Base-by-base conservation (phyloP, 768 basidiomycete species). In the Hemileccinum rubropunctum region DNA sequence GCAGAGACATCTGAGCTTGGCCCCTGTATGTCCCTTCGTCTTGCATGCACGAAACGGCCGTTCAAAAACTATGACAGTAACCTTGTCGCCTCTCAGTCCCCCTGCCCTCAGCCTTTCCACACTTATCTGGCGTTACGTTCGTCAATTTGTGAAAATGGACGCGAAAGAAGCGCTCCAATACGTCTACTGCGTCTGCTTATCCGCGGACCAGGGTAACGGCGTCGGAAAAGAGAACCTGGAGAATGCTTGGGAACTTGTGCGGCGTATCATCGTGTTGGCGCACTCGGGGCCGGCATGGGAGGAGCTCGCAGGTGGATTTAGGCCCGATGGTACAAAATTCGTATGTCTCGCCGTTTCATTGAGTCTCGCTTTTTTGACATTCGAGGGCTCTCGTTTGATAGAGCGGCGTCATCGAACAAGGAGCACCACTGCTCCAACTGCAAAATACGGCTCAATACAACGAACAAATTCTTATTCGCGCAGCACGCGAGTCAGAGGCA, bases 141-240 rank as follows among this genome's bases (percentile, higher is more conserved):
- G 92, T 32, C 88, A 87, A 52, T 97, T 98, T 64, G 89, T 88
- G 23, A 90, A 87, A 70, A 82, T 91, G 78, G 95, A 97, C 58
- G 88, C 95, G 0, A 86, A 88, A 61, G 91, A 95, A 60, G 95
- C 95, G 0, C 71, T 99, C 44, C 94, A 99, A 69, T 98, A 98
- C 57, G 88, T 95, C 20, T 94, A 93, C 62, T 88, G 88, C 51
- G 79, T 97, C 6, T 83, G 84, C 48, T 78, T 98, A 6, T 78
- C 80, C 23, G 76, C 84, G 8, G 92, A 95, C 64, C 84, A 89
- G 33, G 74, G 78, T 9, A 73, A 75, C 3, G 79, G 79, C 1
- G 75, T 86, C 11, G 91, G 92, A n/a, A 83, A 82, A 59, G 89
- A 94, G 63, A 94, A 97, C 61, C 70, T 91, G 34, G 84, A 90